phyloP scores from a whole-genome alignment of 495 filamentous ascomycete genomes.

The Tuber calosporum region DNA sequence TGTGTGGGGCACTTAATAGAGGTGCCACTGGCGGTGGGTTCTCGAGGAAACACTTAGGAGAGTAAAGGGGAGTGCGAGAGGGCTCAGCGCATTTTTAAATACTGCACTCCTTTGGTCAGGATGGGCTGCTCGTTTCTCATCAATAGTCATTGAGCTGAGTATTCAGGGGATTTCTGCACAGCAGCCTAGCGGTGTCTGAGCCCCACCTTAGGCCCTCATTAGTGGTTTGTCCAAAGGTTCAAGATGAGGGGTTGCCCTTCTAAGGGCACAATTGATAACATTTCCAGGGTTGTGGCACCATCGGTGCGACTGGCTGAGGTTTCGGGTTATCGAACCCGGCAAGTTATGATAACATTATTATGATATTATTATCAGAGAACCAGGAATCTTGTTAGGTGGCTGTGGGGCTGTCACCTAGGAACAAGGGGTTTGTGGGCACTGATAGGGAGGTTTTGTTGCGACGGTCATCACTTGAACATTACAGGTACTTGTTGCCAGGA shows the following conservation, averaged over 20 bases:
- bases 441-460: no score
- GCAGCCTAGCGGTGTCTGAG: background rate
- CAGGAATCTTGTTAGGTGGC: background rate
- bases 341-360: no score
- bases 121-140: background rate
- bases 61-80: background rate
- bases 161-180: background rate
- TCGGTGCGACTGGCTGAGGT: background rate
- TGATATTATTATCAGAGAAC: no score
- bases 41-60: background rate
- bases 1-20: background rate
- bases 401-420: background rate
- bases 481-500: no score
- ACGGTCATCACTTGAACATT: no score
- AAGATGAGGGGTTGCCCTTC: background rate
- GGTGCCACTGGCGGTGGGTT: background rate
- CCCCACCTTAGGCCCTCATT: background rate
- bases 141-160: background rate
- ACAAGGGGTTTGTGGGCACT: background rate
- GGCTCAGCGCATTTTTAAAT: background rate
- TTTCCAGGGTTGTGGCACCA: background rate
- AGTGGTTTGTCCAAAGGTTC: no score
- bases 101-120: background rate
- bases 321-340: no score
- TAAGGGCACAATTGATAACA: background rate